Evolutionary conservation across 441 rosid species (phyloP).

Genomic region (Syzygium malaccense): DNA sequence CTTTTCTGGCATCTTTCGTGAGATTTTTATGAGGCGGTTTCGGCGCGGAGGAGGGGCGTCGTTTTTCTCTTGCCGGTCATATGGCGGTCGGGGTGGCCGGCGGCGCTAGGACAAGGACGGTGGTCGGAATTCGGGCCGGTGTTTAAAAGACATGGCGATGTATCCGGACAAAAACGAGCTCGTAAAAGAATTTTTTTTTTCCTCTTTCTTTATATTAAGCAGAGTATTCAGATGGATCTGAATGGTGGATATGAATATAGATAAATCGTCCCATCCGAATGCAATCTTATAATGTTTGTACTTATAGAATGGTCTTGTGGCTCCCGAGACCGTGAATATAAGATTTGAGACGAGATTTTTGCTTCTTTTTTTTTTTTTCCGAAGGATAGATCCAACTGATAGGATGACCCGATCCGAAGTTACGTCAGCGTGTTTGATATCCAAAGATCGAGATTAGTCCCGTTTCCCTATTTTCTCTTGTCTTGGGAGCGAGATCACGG

Average conservation of each 20-base stretch:
- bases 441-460: not conserved
- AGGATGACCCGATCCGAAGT: not conserved
- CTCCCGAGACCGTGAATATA: rapidly evolving
- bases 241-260: rapidly evolving
- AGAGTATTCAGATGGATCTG: rapidly evolving
- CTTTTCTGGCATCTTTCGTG: not conserved
- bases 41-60: not conserved
- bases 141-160: rapidly evolving
- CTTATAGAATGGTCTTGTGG: rapidly evolving
- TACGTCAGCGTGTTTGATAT: not conserved
- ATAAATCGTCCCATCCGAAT: rapidly evolving
- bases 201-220: rapidly evolving
- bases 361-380: rapidly evolving
- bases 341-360: not conserved
- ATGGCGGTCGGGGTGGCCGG: not conserved
- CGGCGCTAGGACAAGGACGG: no score
- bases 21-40: not conserved
- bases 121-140: not conserved
- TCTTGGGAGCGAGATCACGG: not conserved
- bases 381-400: rapidly evolving
- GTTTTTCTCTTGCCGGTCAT: not conserved
- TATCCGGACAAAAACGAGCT: rapidly evolving
- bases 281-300: not conserved
- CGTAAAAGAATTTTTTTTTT: rapidly evolving
- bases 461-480: not conserved